Conservation (phyloP, 805 yeast genomes). For the Suhomyces vadensis region DNA sequence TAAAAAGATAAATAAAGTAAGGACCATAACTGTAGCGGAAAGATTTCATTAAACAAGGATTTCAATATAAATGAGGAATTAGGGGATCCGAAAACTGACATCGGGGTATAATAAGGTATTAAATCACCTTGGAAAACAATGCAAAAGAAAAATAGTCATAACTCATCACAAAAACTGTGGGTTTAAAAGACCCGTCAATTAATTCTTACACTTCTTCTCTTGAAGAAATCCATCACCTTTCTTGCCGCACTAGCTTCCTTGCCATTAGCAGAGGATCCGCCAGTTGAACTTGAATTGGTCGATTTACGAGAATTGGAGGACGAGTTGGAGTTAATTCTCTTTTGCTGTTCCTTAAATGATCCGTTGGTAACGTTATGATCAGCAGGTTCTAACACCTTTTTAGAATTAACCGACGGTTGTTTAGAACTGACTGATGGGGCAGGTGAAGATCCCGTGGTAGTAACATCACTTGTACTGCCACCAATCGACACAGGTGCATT, state of each 20-base stretch:
- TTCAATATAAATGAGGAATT: too few species aligned
- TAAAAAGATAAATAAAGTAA: too few species aligned
- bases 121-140: neutral
- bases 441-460: conserved; percentile 1
- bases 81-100: too few species aligned
- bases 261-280: conserved; percentile 29
- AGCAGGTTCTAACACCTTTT: conserved; percentile 36
- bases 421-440: conserved; percentile 8
- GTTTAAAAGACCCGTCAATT: conserved; percentile 10
- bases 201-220: conserved; percentile 52
- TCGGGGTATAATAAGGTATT: neutral
- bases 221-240: conserved; percentile 76
- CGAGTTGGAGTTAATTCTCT: conserved; percentile 28
- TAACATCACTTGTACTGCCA: conserved; percentile 9
- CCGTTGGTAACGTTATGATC: conserved; percentile 23
- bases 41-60: too few species aligned
- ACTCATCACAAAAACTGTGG: conserved; percentile 1
- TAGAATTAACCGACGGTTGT: conserved; percentile 13
- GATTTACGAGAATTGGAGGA: conserved; percentile 32
- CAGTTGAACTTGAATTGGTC: conserved; percentile 19
- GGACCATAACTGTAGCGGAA: too few species aligned
- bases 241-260: conserved; percentile 75
- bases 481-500: conserved; percentile 14
- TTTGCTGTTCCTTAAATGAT: conserved; percentile 19
- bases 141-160: conserved; percentile 3